phyloP scores from a whole-genome alignment of 768 basidiomycete genomes.

The Cystoderma amianthinum region DNA sequence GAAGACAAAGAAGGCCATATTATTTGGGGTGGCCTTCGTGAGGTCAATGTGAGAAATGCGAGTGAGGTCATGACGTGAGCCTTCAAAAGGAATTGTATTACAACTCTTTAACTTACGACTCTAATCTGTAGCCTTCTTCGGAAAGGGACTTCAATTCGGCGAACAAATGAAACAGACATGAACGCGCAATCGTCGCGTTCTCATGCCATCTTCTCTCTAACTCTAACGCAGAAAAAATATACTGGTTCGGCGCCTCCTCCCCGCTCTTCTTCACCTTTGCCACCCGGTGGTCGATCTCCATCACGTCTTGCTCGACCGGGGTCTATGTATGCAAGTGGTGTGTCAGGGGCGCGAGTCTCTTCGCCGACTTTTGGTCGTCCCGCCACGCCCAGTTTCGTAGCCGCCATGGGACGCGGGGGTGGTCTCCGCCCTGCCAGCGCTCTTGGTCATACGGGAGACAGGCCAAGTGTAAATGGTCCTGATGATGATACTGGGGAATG shows the following conservation, averaged over 20 bases:
- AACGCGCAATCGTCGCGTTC: slow-evolving; percentile 97
- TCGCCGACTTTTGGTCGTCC: slow-evolving; percentile 79
- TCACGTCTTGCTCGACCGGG: slow-evolving; percentile 82
- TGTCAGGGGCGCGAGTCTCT: slow-evolving; percentile 46
- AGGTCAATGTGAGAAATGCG: slow-evolving; percentile 80
- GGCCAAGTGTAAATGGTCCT: slow-evolving; percentile 15
- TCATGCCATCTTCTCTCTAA: slow-evolving; percentile 98
- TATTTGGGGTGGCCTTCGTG: slow-evolving; percentile 93
- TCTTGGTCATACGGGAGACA: slow-evolving; percentile 62
- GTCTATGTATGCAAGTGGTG: slow-evolving; percentile 52
- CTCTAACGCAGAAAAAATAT: slow-evolving; percentile 85
- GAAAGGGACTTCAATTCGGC: slow-evolving; percentile 82
- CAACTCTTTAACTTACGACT: slow-evolving; percentile 7
- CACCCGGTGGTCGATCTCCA: slow-evolving; percentile 63
- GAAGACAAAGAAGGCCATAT: slow-evolving; percentile 97
- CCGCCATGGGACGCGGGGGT: slow-evolving; percentile 65
- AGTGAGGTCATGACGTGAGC: slow-evolving; percentile 90
- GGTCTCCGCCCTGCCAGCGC: slow-evolving; percentile 73
- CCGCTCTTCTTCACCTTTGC: slow-evolving; percentile 72
- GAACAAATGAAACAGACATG: slow-evolving; percentile 98
- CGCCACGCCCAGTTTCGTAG: slow-evolving; percentile 70
- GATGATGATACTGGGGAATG: slow-evolving; percentile 73
- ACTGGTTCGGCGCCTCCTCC: slow-evolving; percentile 64
- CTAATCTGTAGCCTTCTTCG: slow-evolving; percentile 73
- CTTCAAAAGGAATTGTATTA: slow-evolving; percentile 3